phyloP scores from a whole-genome alignment of 2,329 filamentous ascomycete species.

The Penicillium oxalicum region DNA sequence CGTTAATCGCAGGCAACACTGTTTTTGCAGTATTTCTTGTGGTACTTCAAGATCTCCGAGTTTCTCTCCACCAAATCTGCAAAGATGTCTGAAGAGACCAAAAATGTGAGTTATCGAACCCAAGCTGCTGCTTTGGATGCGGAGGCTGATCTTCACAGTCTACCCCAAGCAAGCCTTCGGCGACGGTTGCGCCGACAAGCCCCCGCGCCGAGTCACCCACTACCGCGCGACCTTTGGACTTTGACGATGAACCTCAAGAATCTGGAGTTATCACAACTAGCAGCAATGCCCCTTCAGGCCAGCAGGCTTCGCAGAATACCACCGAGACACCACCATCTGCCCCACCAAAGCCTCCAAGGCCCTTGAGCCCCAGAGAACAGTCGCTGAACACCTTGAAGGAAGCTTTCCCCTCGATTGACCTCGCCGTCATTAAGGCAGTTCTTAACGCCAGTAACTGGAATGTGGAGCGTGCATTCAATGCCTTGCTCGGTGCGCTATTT shows the following conservation, averaged over 20 bases:
- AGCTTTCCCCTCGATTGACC: slow-evolving; percentile 82
- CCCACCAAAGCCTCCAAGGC: slow-evolving; percentile 80
- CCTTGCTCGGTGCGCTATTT: slow-evolving; percentile 63
- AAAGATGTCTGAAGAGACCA: slow-evolving; percentile 35
- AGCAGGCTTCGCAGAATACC: slow-evolving; percentile 24
- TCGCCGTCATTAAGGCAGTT: slow-evolving; percentile 76
- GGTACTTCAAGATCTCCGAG: slow-evolving; percentile 1
- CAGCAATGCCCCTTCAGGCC: slow-evolving; percentile 8
- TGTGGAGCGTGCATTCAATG: slow-evolving; percentile 92
- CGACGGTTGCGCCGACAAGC: slow-evolving; percentile 23
- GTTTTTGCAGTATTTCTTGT: slow-evolving; percentile 2
- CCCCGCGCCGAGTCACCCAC: slow-evolving; percentile 48
- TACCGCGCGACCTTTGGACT: slow-evolving; percentile 52
- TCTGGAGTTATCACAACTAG: slow-evolving; percentile 27
- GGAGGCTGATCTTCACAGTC: slow-evolving; percentile 25
- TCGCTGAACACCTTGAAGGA: slow-evolving; percentile 85
- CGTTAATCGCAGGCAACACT: slow-evolving; percentile 11
- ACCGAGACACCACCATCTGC: slow-evolving; percentile 49
- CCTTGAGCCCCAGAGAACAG: slow-evolving; percentile 73
- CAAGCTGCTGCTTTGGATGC: slow-evolving; percentile 7
- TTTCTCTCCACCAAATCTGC: not conserved
- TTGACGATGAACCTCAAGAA: slow-evolving; percentile 52
- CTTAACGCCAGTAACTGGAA: slow-evolving; percentile 77
- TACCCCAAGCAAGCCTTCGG: slow-evolving; percentile 32
- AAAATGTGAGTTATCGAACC: slow-evolving; percentile 23